Evolutionary conservation across 768 basidiomycete genomes (phyloP).

Genomic region (Leccinum uliginosum): DNA sequence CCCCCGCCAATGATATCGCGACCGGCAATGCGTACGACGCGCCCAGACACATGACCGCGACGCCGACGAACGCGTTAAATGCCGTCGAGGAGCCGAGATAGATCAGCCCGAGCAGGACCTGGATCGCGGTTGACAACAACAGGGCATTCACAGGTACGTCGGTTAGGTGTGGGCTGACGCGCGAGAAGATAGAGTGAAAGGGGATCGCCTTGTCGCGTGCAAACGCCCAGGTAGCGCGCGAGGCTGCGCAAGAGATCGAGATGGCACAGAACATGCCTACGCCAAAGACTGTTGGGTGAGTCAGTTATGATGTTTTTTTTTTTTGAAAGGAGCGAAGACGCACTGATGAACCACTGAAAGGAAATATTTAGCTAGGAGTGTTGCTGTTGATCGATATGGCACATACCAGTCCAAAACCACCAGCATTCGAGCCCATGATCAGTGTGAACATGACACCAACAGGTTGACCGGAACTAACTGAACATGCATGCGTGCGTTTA

Average conservation of each 20-base stretch:
- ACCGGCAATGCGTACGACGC: constrained; percentile 64
- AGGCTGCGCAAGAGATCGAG: constrained; percentile 63
- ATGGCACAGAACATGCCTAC: constrained; percentile 59
- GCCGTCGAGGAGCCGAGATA: constrained; percentile 59
- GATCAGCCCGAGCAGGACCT: constrained; percentile 58
- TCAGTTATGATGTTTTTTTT: no score
- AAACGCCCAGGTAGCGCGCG: constrained; percentile 69
- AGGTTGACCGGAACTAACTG: constrained; percentile 60
- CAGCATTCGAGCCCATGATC: constrained; percentile 56
- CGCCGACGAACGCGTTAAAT: constrained; percentile 66
- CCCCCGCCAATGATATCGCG: constrained; percentile 44
- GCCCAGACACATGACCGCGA: constrained; percentile 62
- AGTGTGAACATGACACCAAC: constrained; percentile 59
- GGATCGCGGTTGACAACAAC: constrained; percentile 52
- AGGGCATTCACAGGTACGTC: constrained; percentile 60
- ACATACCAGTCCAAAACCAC: constrained; percentile 58
- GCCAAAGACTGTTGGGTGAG: constrained; percentile 41
- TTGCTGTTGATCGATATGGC: constrained; percentile 2
- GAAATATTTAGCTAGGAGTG: neutral
- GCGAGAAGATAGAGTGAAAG: constrained; percentile 43
- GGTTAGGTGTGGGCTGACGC: constrained; percentile 36
- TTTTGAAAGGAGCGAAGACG: constrained; percentile 6
- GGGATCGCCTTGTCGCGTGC: constrained; percentile 66
- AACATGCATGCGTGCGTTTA: neutral
- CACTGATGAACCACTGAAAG: constrained; percentile 40